Base-by-base conservation (phyloP, 176 grass and related monocot species). In the Avena atlantica region DNA sequence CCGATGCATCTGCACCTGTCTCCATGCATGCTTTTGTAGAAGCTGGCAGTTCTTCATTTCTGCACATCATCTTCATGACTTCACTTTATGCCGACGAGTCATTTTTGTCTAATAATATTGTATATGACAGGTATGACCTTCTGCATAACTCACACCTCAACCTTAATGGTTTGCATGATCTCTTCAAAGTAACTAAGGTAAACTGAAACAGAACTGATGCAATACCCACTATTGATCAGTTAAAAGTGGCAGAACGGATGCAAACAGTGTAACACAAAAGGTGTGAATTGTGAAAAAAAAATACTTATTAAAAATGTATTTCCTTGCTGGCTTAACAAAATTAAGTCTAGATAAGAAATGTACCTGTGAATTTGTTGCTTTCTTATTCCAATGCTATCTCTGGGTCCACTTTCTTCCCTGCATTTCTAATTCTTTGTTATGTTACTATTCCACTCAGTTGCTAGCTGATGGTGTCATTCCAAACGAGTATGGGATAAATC, bases 391-490 rank as follows among this genome's bases (percentile, higher is more conserved):
- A 42, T 72, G 14, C 11, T 76, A 9, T 67, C 70, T 63, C 20
- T 59, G 60, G 50, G 70, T 61, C 29, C 15, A 55, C 53, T 90
- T 76, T 78, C 55, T 37, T 60, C 42, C 4, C 49, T 25, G 45
- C 63, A 58, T 78, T 84, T 80, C 40, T 86, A 45, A 78, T 62
- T 53, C 80, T 86, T 50, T 87, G 24, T 67, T 73, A 14, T 85
- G 59, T 84, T 84, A 67, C 57, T 52, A 36, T 83, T 87, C 78
- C 70, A 84, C 90, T 87, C 89, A 95, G 96, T 90, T 90, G 74
- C 90, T 98, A 66, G 96, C 96, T 88, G 96, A 98, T 92, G 87
- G 93, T 56, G 95, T 98, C 67, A 95, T 98, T 90, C 95, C 93
- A 84, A 98, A 98, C 56, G 93, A 98, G 73, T 98, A 95, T 42